A percentile compares a stretch with the other conserved stretches of the same genome.
Evolutionary conservation across 192 early-diverging fungal species (phyloP).

Genomic region (Backusella luteola): DNA sequence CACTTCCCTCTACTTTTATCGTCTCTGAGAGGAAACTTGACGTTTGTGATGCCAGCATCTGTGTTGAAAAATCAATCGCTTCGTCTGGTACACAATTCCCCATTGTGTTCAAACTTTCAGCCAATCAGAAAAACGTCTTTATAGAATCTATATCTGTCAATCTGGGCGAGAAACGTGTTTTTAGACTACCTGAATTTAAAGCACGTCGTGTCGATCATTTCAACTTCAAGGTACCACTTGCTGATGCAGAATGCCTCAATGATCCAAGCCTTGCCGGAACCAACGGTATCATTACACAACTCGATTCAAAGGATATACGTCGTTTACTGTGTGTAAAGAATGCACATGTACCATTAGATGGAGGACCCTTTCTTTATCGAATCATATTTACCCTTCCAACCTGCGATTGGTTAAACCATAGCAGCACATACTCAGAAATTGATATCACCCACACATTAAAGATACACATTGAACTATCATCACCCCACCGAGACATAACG

Average conservation of each 20-base stretch:
- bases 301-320: slow-evolving; percentile 4
- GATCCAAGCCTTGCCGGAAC: background rate
- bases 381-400: slow-evolving; percentile 28
- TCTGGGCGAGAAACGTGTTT: slow-evolving; percentile 17
- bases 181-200: slow-evolving; percentile 28
- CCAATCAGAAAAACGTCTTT: slow-evolving; percentile 21
- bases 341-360: slow-evolving; percentile 18
- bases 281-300: background rate
- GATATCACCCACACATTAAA: slow-evolving; percentile 22
- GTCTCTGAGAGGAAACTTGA: slow-evolving; percentile 17
- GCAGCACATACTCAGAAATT: slow-evolving; percentile 23
- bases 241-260: background rate
- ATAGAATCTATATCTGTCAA: slow-evolving; percentile 27
- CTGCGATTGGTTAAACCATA: slow-evolving; percentile 28
- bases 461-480: slow-evolving; percentile 26
- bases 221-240: slow-evolving; percentile 9
- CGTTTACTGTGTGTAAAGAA: slow-evolving; percentile 13
- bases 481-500: background rate
- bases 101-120: slow-evolving; percentile 15
- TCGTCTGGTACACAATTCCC: slow-evolving; percentile 31
- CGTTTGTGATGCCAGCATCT: slow-evolving; percentile 18
- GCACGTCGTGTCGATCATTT: slow-evolving; percentile 20
- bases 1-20: slow-evolving; percentile 19
- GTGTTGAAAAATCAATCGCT: slow-evolving; percentile 24
- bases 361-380: slow-evolving; percentile 10